Percentiles rank a stretch among this genome's conserved stretches.
phyloP scores from a whole-genome alignment of 306 rosid genomes.

The Geum urbanum region DNA sequence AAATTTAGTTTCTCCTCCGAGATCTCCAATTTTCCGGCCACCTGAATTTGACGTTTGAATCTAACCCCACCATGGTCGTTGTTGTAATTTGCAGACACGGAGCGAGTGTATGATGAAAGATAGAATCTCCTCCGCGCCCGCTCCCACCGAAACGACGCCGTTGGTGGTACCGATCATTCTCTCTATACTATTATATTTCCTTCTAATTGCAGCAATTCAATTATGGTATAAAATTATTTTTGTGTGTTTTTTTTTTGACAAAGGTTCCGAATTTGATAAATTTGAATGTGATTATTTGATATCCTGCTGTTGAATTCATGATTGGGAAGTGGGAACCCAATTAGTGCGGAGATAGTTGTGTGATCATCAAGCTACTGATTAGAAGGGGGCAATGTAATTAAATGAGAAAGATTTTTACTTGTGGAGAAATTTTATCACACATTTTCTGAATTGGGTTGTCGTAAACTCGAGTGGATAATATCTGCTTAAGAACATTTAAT shows the following conservation, averaged over 20 bases:
- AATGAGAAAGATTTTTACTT: background rate
- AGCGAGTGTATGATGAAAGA: slow-evolving; percentile 23
- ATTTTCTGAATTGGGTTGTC: background rate
- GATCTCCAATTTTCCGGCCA: background rate
- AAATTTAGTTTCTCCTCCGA: background rate
- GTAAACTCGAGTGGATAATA: background rate
- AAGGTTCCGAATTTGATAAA: too few species aligned
- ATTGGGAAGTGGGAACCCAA: too few species aligned
- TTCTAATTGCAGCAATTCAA: background rate
- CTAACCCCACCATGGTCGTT: background rate
- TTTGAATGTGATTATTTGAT: background rate
- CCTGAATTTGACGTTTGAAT: background rate
- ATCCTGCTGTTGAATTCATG: background rate
- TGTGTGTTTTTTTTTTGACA: too few species aligned
- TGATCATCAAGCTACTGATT: background rate
- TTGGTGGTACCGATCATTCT: slow-evolving; percentile 38
- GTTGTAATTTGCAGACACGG: slow-evolving; percentile 15
- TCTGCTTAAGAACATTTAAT: background rate
- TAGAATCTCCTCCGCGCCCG: background rate
- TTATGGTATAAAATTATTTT: too few species aligned
- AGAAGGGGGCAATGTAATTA: background rate
- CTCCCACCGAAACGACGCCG: slow-evolving; percentile 35
- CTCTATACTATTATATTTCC: background rate
- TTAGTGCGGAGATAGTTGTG: background rate
- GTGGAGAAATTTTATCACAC: background rate